These are phyloP conservation scores for Kwoniella dendrophila DNA, from an alignment of 768 basidiomycete species.

Conservation along the genomic window DNA sequence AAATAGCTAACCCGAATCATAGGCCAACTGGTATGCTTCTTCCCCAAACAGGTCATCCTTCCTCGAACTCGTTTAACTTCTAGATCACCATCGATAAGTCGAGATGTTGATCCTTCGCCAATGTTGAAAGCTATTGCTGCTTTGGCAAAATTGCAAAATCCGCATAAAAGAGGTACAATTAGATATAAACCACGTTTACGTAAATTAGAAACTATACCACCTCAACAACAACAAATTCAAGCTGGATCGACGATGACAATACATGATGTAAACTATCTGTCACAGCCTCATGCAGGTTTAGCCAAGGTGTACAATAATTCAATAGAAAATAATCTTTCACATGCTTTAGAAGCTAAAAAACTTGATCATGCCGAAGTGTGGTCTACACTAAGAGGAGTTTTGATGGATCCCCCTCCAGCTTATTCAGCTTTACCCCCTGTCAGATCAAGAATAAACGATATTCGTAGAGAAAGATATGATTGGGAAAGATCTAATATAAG, in stretches of 20 bases:
- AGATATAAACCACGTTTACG: conserved; percentile 19
- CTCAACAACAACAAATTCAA: conserved; percentile 30
- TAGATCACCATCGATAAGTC: conserved; percentile 40
- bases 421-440: conserved; percentile 35
- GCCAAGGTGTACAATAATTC: conserved; percentile 35
- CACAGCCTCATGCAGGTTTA: conserved; percentile 26
- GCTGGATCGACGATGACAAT: conserved; percentile 46
- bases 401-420: conserved; percentile 44
- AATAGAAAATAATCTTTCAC: conserved; percentile 28
- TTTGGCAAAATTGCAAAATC: conserved; percentile 41
- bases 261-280: conserved; percentile 28
- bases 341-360: conserved; percentile 36
- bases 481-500: conserved; percentile 40
- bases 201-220: conserved; percentile 26
- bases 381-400: conserved; percentile 35
- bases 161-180: conserved; percentile 22
- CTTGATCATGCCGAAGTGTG: conserved; percentile 47
- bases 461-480: conserved; percentile 25
- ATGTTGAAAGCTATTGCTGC: conserved; percentile 50
- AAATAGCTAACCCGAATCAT: not conserved
- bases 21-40: conserved; percentile 89
- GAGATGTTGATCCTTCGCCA: conserved; percentile 27
- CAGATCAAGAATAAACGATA: conserved; percentile 7
- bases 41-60: conserved; percentile 57
- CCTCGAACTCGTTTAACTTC: conserved; percentile 39